These are phyloP conservation scores for Lotmaria passim DNA, from an alignment of 208 protist species.

Conservation along the genomic window DNA sequence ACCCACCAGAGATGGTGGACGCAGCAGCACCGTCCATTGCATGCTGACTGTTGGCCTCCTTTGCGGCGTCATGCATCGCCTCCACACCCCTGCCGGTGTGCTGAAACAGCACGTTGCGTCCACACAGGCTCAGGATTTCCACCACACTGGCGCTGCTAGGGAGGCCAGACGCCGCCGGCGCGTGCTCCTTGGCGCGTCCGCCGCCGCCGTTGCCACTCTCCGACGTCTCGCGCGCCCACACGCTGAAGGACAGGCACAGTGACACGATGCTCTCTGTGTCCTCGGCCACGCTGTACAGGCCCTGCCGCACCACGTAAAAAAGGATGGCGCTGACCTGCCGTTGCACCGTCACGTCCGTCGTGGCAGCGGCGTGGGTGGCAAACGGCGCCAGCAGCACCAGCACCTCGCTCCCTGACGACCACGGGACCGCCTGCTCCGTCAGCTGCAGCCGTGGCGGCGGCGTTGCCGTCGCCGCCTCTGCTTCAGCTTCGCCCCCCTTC, in stretches of 20 bases:
- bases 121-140: constrained; percentile 36
- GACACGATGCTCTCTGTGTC: constrained; percentile 40
- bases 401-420: constrained; percentile 24
- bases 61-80: too few species aligned
- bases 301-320: constrained; percentile 22
- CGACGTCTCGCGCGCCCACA: constrained; percentile 9
- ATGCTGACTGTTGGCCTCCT: not conserved
- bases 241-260: constrained; percentile 35
- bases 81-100: not conserved
- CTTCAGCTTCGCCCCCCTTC: too few species aligned
- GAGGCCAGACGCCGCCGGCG: not conserved
- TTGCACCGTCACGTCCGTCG: constrained; percentile 24
- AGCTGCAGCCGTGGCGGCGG: not conserved
- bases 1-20: constrained; percentile 6
- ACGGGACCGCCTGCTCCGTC: constrained; percentile 2
- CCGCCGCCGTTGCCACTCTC: not conserved
- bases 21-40: not conserved
- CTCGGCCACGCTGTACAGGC: constrained; percentile 20
- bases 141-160: constrained; percentile 19
- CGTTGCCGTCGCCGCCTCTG: not conserved
- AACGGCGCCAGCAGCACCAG: constrained; percentile 32
- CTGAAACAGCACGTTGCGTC: constrained; percentile 34
- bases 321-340: constrained; percentile 23
- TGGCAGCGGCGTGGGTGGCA: constrained; percentile 23
- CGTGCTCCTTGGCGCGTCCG: not conserved